Base-by-base conservation (phyloP, 495 filamentous ascomycete genomes). In the Hyphodiscus hymeniophilus region DNA sequence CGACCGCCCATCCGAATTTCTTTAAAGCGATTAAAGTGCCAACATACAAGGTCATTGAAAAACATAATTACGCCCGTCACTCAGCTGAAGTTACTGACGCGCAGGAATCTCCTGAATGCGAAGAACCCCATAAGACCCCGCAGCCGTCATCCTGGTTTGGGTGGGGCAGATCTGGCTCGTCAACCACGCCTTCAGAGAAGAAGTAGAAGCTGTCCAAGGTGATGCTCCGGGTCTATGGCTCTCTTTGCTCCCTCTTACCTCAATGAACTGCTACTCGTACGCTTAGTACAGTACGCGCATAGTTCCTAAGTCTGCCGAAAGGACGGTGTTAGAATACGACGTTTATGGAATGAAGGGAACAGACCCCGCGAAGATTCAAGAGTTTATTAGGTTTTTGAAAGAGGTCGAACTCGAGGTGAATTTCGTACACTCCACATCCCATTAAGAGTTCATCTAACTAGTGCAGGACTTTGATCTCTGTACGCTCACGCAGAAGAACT, bases 271-370 rank as follows among this genome's bases (percentile, higher is more conserved):
- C 48, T 73, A 66, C 1, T 62, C 65, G 0, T 58, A 73, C 47
- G 70, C 67, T 52, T 72, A 74, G 60, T 70, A 66, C 53, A 66
- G 73, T 30, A 67, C 72, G 48, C 59, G 70, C 3, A 64, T 72
- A 41, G 56, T 76, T 2, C 71, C 74, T 31, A 62, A 52, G 35
- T 57, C 59, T 3, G 55, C 71, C 3, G 63, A 55, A 26, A 66
- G 45, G 2, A 62, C 59, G 16, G 49, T 48, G 5, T 66, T 73
- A 54, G 50, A 66, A 18, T 74, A 73, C 55, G 68, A 77, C 50
- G 66, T 75, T 15, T 76, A 63, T 56, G 67, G 71, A 20, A 63
- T 71, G 62, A 71, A 69, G 52, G 52, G 41, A 13, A 24, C 28
- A 12, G 41, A 43, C 17, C 41, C 41, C 0, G 41, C 23, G 12